Evolutionary conservation across 2,329 filamentous ascomycete genomes (phyloP).

Genomic region (Sporothrix luriei): DNA sequence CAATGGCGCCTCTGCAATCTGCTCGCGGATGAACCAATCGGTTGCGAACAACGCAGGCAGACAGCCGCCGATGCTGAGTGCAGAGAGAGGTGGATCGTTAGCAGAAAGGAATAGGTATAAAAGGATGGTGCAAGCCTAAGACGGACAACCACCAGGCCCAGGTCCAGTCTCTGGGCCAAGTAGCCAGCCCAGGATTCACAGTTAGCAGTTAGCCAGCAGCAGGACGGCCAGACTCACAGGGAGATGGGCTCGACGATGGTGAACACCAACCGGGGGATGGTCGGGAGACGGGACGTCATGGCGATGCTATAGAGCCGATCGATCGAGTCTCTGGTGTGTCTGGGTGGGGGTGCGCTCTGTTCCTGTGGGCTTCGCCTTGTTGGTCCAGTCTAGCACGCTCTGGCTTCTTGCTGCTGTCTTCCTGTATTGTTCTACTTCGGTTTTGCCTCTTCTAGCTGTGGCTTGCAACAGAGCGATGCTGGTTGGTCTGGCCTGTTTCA

Average conservation of each 20-base stretch:
- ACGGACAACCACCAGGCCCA: background rate
- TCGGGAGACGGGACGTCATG: slow-evolving; percentile 65
- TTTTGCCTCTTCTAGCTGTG: slow-evolving; percentile 18
- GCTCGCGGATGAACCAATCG: slow-evolving; percentile 65
- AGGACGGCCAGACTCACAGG: slow-evolving; percentile 53
- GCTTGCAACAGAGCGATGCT: slow-evolving; percentile 13
- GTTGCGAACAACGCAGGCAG: slow-evolving; percentile 58
- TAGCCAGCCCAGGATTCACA: background rate
- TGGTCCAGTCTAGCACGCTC: background rate
- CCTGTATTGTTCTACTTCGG: slow-evolving; percentile 1
- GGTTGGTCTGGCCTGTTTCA: slow-evolving; percentile 17
- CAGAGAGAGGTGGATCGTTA: slow-evolving; percentile 4
- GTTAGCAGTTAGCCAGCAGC: background rate
- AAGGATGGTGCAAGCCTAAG: background rate
- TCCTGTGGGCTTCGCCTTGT: background rate
- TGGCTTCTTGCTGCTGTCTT: background rate
- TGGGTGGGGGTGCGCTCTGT: background rate
- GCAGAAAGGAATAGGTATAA: background rate
- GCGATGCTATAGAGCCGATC: slow-evolving; percentile 8
- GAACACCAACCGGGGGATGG: slow-evolving; percentile 66
- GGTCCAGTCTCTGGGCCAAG: background rate
- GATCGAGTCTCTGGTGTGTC: background rate
- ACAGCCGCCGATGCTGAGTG: slow-evolving; percentile 60
- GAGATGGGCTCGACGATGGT: slow-evolving; percentile 70
- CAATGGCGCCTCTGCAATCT: slow-evolving; percentile 52